Conservation (phyloP, 495 filamentous ascomycete species). For the Penicillium cosmopolitanum region DNA sequence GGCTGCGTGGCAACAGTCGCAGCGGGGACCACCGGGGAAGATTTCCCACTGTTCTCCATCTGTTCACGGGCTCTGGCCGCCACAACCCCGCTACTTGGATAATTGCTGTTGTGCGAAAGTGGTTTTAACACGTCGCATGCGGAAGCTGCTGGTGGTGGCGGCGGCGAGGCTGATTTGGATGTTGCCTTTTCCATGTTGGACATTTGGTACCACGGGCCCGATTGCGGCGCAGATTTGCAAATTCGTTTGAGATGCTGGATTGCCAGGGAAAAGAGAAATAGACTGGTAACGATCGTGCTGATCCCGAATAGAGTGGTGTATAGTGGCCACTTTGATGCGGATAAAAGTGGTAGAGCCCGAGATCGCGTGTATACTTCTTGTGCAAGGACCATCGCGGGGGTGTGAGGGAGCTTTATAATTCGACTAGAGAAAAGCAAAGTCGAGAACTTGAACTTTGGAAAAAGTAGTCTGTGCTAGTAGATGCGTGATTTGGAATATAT, state of each 20-base stretch:
- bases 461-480: too few species aligned
- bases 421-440: neutral
- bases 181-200: conserved; percentile 27
- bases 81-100: conserved; percentile 36
- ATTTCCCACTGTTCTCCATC: conserved; percentile 15
- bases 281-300: neutral
- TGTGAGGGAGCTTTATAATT: neutral
- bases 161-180: conserved; percentile 7
- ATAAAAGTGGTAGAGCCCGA: neutral
- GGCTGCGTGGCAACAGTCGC: neutral
- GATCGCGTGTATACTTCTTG: conserved; percentile 8
- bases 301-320: neutral
- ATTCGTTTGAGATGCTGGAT: neutral
- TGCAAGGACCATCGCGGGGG: neutral
- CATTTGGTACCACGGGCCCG: conserved; percentile 4
- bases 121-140: conserved; percentile 45
- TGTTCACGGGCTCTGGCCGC: conserved; percentile 26
- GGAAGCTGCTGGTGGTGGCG: conserved; percentile 22
- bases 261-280: neutral
- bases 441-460: neutral
- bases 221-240: neutral
- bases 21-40: conserved; percentile 6
- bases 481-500: neutral
- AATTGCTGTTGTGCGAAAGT: conserved; percentile 34
- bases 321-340: neutral